phyloP scores from a whole-genome alignment of 306 rosid genomes.

The Comarum palustre region DNA sequence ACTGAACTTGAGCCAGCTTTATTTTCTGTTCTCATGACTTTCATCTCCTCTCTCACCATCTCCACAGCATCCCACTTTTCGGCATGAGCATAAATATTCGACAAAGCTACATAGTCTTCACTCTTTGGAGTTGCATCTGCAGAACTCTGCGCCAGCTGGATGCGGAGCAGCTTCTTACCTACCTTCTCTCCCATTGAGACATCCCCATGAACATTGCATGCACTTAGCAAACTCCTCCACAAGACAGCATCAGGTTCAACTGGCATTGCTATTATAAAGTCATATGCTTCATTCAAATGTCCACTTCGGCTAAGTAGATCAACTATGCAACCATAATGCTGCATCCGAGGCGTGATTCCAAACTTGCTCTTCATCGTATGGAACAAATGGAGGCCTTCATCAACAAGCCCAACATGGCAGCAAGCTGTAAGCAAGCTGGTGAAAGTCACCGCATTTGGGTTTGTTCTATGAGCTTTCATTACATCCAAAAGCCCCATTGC shows the following conservation, averaged over 20 bases:
- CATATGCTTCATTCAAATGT: slow-evolving; percentile 55
- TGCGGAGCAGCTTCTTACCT: slow-evolving; percentile 60
- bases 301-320: slow-evolving; percentile 76
- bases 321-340: slow-evolving; percentile 62
- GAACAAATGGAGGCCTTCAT: slow-evolving; percentile 53
- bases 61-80: slow-evolving; percentile 70
- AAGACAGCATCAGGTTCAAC: slow-evolving; percentile 51
- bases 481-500: slow-evolving; percentile 54
- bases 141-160: slow-evolving; percentile 22
- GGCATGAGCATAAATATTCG: slow-evolving; percentile 69
- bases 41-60: slow-evolving; percentile 61
- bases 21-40: slow-evolving; percentile 45
- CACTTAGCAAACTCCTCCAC: slow-evolving; percentile 72
- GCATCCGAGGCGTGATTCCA: slow-evolving; percentile 45
- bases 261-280: slow-evolving; percentile 50
- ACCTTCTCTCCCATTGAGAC: slow-evolving; percentile 69
- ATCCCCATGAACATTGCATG: slow-evolving; percentile 65
- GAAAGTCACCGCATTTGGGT: slow-evolving; percentile 55
- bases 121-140: slow-evolving; percentile 35
- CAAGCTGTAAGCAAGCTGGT: slow-evolving; percentile 58
- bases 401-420: slow-evolving; percentile 63
- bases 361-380: slow-evolving; percentile 45
- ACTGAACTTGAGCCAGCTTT: slow-evolving; percentile 59
- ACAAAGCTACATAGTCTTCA: slow-evolving; percentile 71
- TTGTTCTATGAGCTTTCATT: slow-evolving; percentile 50